A percentile compares a stretch with the other conserved stretches of the same genome.
Conservation (phyloP, 2,329 filamentous ascomycete species). For the Simplicillium aogashimaense region DNA sequence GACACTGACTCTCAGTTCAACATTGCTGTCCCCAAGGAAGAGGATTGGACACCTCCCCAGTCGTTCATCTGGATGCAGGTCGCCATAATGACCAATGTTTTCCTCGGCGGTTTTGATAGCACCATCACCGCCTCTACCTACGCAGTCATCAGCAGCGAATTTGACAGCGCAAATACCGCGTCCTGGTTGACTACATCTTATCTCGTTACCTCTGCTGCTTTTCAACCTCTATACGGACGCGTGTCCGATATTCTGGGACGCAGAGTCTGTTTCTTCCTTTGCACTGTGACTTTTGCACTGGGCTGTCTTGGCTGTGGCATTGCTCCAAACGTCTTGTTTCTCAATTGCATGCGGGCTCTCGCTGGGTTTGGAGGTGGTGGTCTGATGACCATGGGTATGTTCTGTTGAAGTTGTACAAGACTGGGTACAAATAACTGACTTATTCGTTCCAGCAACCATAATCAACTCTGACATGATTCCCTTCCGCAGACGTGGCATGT, state of each 20-base stretch:
- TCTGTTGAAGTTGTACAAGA: no score
- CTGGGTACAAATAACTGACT: constrained; percentile 2
- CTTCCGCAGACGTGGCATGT: constrained; percentile 44
- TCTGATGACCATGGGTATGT: constrained; percentile 57
- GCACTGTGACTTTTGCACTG: constrained; percentile 48
- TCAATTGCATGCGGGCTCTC: constrained; percentile 56
- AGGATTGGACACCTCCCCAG: constrained; percentile 34
- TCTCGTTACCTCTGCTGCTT: constrained; percentile 59
- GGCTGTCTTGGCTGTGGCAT: constrained; percentile 58
- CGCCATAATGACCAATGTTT: constrained; percentile 55
- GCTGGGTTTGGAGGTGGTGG: constrained; percentile 63
- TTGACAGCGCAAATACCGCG: constrained; percentile 60
- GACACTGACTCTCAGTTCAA: no score
- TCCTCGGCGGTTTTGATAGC: constrained; percentile 58
- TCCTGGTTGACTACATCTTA: constrained; percentile 70
- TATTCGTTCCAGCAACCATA: constrained; percentile 26
- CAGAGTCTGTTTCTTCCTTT: constrained; percentile 53
- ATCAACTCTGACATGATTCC: constrained; percentile 57
- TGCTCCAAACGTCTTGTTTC: constrained; percentile 43
- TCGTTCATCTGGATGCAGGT: constrained; percentile 50
- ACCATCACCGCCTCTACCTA: constrained; percentile 68
- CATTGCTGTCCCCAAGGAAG: constrained; percentile 9
- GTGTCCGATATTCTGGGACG: constrained; percentile 62
- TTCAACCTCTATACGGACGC: constrained; percentile 62
- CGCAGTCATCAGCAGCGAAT: constrained; percentile 65